Conservation (phyloP, 805 yeast species). For the Kodamaea laetipori region DNA sequence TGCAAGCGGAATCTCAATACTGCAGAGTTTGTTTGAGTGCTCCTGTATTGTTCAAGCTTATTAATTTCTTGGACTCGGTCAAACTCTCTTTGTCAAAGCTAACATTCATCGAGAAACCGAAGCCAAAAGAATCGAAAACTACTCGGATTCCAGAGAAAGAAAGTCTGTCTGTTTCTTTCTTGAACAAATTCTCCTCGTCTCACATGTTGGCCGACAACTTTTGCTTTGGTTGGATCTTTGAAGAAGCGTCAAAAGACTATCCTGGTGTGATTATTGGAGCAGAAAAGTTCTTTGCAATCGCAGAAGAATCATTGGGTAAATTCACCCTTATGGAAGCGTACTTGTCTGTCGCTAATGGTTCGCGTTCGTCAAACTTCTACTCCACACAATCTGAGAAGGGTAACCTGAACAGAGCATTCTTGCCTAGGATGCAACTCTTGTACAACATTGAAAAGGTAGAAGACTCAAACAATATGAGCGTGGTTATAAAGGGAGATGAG, state of each 20-base stretch:
- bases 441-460: constrained; percentile 39
- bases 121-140: not conserved
- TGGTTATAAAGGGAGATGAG: constrained; percentile 61
- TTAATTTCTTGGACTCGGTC: constrained; percentile 35
- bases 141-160: not conserved
- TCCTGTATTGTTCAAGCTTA: constrained; percentile 41
- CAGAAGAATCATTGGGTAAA: constrained; percentile 64
- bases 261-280: constrained; percentile 84
- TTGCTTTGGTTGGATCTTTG: constrained; percentile 80
- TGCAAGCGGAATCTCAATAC: constrained; percentile 60
- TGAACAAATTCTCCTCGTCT: constrained; percentile 47
- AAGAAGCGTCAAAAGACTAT: constrained; percentile 40
- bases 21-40: constrained; percentile 63
- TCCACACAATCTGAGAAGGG: constrained; percentile 47
- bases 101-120: not conserved
- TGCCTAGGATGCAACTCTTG: constrained; percentile 66
- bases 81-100: not conserved
- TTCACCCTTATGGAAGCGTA: constrained; percentile 69
- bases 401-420: constrained; percentile 60
- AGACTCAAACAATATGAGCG: constrained; percentile 44
- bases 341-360: constrained; percentile 69
- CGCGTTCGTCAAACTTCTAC: constrained; percentile 50
- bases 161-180: constrained; percentile 9
- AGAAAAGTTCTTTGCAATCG: constrained; percentile 66
- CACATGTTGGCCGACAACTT: constrained; percentile 63